Conservation (phyloP, 352 stramenopile species). For the Globisporangium nagaii region DNA sequence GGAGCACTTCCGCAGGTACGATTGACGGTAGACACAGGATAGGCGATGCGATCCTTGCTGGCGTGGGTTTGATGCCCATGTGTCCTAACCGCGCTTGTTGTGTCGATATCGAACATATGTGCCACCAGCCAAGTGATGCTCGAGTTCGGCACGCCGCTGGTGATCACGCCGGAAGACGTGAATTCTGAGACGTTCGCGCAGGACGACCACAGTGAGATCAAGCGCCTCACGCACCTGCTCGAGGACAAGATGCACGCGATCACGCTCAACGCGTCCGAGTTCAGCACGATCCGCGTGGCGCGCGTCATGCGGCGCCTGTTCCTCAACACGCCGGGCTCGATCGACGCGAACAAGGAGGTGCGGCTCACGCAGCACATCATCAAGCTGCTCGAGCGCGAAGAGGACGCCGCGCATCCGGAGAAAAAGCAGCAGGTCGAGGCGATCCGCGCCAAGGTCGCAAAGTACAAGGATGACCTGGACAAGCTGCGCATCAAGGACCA, state of each 20-base stretch:
- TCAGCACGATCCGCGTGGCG: constrained; percentile 52
- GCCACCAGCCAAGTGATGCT: constrained; percentile 55
- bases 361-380: constrained; percentile 76
- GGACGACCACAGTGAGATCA: constrained; percentile 33
- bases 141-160: constrained; percentile 61
- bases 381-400: constrained; percentile 50
- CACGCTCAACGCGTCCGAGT: constrained; percentile 63
- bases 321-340: constrained; percentile 50
- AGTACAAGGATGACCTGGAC: constrained; percentile 56
- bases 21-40: too few species aligned
- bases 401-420: constrained; percentile 22
- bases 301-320: constrained; percentile 65
- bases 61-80: too few species aligned
- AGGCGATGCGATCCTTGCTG: too few species aligned
- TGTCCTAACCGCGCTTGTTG: too few species aligned
- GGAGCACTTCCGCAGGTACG: constrained; percentile 56
- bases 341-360: constrained; percentile 68
- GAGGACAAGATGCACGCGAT: constrained; percentile 40
- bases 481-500: constrained; percentile 62
- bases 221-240: constrained; percentile 30
- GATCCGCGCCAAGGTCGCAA: constrained; percentile 44
- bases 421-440: constrained; percentile 29
- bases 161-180: constrained; percentile 32
- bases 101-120: too few species aligned
- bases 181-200: constrained; percentile 24